Evolutionary conservation across 805 yeast species (phyloP).

Genomic region (Barnettozyma pratensis): DNA sequence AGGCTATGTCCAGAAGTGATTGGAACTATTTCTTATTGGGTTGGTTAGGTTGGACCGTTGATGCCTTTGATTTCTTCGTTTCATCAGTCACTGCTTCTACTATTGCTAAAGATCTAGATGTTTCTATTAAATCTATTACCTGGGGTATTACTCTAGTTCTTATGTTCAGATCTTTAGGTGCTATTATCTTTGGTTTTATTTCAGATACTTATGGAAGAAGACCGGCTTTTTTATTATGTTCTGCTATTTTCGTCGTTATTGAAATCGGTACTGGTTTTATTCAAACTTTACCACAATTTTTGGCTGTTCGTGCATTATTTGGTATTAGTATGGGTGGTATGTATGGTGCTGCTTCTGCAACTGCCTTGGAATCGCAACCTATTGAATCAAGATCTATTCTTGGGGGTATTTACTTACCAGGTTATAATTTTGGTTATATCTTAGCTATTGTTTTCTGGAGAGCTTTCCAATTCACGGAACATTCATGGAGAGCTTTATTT

Average conservation of each 20-base stretch:
- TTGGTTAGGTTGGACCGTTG: conserved; percentile 65
- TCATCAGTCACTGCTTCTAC: conserved; percentile 50
- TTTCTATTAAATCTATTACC: conserved; percentile 45
- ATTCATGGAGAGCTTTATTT: conserved; percentile 66
- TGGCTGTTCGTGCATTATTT: conserved; percentile 57
- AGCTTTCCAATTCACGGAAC: conserved; percentile 47
- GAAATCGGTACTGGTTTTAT: conserved; percentile 68
- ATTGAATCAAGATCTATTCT: conserved; percentile 52
- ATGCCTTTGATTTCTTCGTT: conserved; percentile 66
- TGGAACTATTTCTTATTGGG: conserved; percentile 62
- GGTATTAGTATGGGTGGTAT: conserved; percentile 73
- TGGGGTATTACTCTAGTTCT: conserved; percentile 73
- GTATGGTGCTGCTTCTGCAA: conserved; percentile 60
- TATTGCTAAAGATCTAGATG: conserved; percentile 45
- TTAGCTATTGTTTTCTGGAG: conserved; percentile 61
- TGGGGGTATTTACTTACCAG: conserved; percentile 54
- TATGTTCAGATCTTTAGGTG: conserved; percentile 37
- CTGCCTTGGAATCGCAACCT: conserved; percentile 65
- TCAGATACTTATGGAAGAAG: conserved; percentile 65
- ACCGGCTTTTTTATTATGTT: conserved; percentile 55
- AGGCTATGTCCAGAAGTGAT: conserved; percentile 31
- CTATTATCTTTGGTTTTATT: conserved; percentile 44
- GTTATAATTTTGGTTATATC: conserved; percentile 63
- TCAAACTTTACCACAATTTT: conserved; percentile 50
- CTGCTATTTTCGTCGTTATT: conserved; percentile 44